phyloP scores from a whole-genome alignment of 176 grass and related monocot species.

The Musa itinerans region DNA sequence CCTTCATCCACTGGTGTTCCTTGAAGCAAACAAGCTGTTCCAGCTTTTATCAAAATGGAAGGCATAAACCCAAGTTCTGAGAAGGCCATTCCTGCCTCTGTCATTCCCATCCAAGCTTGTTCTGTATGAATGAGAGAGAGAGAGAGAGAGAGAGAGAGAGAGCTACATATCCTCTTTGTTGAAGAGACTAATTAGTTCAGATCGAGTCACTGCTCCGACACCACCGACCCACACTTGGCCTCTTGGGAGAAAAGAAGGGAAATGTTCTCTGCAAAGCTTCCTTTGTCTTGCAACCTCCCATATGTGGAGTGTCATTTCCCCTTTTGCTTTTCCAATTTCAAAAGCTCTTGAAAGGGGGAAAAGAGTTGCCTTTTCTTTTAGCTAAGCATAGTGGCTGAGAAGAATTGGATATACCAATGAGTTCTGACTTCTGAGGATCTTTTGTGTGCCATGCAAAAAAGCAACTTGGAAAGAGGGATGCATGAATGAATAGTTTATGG shows the following conservation, averaged over 20 bases:
- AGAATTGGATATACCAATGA: background rate
- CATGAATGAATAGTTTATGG: background rate
- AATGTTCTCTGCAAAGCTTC: slow-evolving; percentile 85
- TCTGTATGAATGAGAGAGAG: too few species aligned
- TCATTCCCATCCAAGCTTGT: too few species aligned
- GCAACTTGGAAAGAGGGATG: background rate
- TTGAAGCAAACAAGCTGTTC: background rate
- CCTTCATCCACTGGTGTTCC: background rate
- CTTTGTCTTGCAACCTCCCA: slow-evolving; percentile 27
- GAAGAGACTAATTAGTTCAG: background rate
- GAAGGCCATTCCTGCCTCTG: too few species aligned
- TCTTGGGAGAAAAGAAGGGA: slow-evolving; percentile 34
- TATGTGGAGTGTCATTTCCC: slow-evolving; percentile 39
- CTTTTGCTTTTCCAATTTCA: slow-evolving; percentile 58
- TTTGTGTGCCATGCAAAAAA: background rate
- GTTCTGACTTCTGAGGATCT: background rate
- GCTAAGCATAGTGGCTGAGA: background rate
- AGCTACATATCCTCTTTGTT: background rate
- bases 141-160: too few species aligned
- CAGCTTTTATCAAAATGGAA: background rate
- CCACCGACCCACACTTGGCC: slow-evolving; percentile 12
- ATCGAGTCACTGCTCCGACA: slow-evolving; percentile 48
- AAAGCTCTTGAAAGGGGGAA: slow-evolving; percentile 4
- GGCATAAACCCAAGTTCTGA: too few species aligned
- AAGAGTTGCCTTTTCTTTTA: background rate